Base-by-base conservation (phyloP, 495 filamentous ascomycete species). In the Hypoxylon intermedium region DNA sequence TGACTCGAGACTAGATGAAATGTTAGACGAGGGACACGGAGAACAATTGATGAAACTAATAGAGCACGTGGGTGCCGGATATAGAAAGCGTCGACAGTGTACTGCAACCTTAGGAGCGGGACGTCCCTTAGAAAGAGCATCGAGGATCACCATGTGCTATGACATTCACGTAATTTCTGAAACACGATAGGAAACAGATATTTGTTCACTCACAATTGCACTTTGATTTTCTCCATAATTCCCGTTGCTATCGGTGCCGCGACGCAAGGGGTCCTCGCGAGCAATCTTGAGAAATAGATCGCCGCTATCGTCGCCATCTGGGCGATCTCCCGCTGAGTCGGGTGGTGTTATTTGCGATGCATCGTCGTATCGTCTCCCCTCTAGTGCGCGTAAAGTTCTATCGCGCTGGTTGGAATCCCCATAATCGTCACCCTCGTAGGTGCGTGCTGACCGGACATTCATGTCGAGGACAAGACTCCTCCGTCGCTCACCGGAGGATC, bases 231-330 rank as follows among this genome's bases (percentile, higher is more conserved):
- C 73, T 6, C 59, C 55, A 56, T 68, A 68, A 18, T 40, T 59
- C 23, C 58, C 64, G 21, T 68, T 59, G 4, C 66, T 53, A 19
- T 74, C 72, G 26, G 53, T 53, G 15, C 50, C 55, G 38, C 73
- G 77, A n/a, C 67, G 73, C 23, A 67, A 59, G 31, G 74, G 53
- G 34, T 81, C 77, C 55, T 85, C 80, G 26, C 74, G 67, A 15
- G 82, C 82, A 42, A 83, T 80, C 26, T 70, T 76, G 40, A 85
- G 75, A 53, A 85, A 85, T 20, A 83, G 62, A 67, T 85, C 82
- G 43, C 77, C 79, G 9, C 65, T 79, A 41, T 79, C 78, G 37
- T 79, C 79, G 26, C 71, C 75, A 58, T 74, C 73, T 43, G 73
- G 62, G n/a, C 73, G 69, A 44, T 76, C 73, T 47, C 70, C 67